These are phyloP conservation scores for Penicillium nordicum DNA, from an alignment of 2,329 filamentous ascomycete genomes.

Conservation along the genomic window DNA sequence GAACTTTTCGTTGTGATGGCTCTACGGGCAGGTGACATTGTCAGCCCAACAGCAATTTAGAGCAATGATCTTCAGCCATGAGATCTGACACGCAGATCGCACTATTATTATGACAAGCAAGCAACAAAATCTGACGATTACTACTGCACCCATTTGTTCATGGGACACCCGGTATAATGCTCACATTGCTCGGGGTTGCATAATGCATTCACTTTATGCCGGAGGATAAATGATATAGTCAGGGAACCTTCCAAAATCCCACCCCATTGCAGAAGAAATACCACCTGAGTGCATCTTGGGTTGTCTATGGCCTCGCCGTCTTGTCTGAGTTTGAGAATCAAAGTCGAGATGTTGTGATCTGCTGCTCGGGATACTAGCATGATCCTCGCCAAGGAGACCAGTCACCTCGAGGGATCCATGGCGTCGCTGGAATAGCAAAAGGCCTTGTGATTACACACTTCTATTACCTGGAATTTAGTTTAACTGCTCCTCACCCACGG, in stretches of 20 bases:
- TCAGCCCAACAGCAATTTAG: neutral
- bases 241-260: neutral
- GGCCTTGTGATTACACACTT: neutral
- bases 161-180: neutral
- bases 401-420: neutral
- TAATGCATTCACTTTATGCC: slow-evolving; percentile 3
- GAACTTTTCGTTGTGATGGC: neutral
- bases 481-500: neutral
- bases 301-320: neutral
- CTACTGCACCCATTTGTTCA: neutral
- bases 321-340: neutral
- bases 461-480: neutral
- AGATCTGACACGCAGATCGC: neutral
- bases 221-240: slow-evolving; percentile 1
- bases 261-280: neutral
- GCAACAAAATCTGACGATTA: neutral
- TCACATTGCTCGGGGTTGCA: slow-evolving; percentile 1
- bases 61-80: neutral
- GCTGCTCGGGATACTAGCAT: slow-evolving; percentile 1
- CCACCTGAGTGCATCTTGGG: neutral
- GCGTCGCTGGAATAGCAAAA: neutral
- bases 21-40: neutral
- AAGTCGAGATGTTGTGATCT: neutral
- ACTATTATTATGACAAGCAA: neutral
- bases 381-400: neutral